These are phyloP conservation scores for Sutorius australiensis DNA, from an alignment of 768 basidiomycete species.

Conservation along the genomic window DNA sequence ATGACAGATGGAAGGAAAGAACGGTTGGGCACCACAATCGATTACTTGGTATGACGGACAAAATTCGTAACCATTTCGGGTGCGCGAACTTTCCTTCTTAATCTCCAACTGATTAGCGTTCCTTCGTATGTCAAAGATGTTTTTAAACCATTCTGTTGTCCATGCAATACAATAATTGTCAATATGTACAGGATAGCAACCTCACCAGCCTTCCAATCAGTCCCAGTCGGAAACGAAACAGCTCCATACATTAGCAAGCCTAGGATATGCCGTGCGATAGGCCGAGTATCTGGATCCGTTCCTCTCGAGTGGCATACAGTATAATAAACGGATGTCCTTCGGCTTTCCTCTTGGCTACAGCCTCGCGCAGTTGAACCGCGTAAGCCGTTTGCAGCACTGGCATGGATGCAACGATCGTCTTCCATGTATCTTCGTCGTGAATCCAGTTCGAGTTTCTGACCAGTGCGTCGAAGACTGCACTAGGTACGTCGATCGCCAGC, in stretches of 20 bases:
- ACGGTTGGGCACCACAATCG: no score
- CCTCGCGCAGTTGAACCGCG: slow-evolving; percentile 65
- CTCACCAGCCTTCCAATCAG: no score
- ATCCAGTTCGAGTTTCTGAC: slow-evolving; percentile 59
- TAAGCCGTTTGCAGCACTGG: slow-evolving; percentile 57
- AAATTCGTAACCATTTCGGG: neutral
- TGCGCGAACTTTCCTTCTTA: neutral
- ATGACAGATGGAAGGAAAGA: no score
- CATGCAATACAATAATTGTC: neutral
- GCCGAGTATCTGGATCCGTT: slow-evolving; percentile 59
- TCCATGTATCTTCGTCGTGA: slow-evolving; percentile 74
- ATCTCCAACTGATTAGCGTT: neutral
- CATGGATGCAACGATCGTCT: slow-evolving; percentile 50
- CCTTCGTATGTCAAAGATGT: neutral
- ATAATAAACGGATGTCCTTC: slow-evolving; percentile 64
- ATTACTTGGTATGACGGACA: no score
- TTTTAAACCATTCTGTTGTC: neutral
- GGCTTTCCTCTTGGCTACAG: slow-evolving; percentile 53
- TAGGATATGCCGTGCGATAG: slow-evolving; percentile 24
- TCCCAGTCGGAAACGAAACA: neutral
- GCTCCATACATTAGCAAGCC: neutral
- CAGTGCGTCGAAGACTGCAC: slow-evolving; percentile 59
- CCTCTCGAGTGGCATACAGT: slow-evolving; percentile 66
- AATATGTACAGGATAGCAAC: neutral
- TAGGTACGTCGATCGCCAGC: slow-evolving; percentile 68